Percentiles rank a stretch among this genome's conserved stretches.
Evolutionary conservation across 768 basidiomycete species (phyloP).

Genomic region (Termitomyces sp.): DNA sequence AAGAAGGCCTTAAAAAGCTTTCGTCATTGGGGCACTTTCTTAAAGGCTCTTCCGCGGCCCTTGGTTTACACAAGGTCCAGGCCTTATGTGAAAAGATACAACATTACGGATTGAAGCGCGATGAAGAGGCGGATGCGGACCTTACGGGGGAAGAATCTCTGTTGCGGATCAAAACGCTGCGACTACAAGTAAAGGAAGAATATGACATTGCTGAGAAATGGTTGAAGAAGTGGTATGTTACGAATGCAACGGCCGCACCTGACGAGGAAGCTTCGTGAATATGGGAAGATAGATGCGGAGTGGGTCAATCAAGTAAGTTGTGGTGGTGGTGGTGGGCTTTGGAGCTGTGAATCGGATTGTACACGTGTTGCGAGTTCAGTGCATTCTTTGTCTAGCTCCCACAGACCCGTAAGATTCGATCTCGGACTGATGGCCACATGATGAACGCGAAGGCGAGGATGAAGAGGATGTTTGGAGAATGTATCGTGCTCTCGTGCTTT

Average conservation of each 20-base stretch:
- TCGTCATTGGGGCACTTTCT: conserved; percentile 87
- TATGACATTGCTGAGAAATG: conserved; percentile 65
- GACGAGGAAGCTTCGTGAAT: not conserved
- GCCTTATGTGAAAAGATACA: conserved; percentile 88
- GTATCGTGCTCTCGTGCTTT: conserved; percentile 7
- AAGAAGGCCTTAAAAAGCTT: conserved; percentile 59
- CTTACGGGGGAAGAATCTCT: conserved; percentile 49
- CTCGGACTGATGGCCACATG: not conserved
- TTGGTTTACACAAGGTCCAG: conserved; percentile 81
- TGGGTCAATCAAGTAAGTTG: not conserved
- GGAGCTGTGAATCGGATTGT: not conserved
- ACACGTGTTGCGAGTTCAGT: not conserved
- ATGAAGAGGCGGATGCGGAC: conserved; percentile 44
- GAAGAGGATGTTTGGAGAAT: not conserved
- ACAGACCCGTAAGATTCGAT: not conserved
- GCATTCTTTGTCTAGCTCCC: not conserved
- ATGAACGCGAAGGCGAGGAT: not conserved
- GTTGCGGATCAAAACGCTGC: conserved; percentile 47
- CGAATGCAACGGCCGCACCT: conserved; percentile 9
- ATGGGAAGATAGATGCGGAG: not conserved
- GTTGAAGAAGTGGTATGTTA: conserved; percentile 46
- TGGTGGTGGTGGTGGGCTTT: not conserved
- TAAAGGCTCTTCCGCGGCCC: conserved; percentile 94
- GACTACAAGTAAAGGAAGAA: conserved; percentile 60
- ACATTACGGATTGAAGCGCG: conserved; percentile 69